A percentile compares a stretch with the other conserved stretches of the same genome.
phyloP scores from a whole-genome alignment of 192 early-diverging fungal species.

The Endogone sp. region DNA sequence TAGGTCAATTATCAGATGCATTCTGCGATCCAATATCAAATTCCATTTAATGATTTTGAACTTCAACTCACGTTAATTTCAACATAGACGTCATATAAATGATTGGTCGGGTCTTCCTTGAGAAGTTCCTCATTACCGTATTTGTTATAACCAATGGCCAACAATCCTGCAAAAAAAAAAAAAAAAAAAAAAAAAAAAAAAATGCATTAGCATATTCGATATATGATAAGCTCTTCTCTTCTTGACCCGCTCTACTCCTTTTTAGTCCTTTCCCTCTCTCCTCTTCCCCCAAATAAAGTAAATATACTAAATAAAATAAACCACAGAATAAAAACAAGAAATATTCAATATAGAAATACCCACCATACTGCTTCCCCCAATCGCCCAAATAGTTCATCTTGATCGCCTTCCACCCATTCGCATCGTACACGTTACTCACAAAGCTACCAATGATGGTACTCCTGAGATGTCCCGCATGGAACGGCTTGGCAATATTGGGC shows the following conservation, averaged over 20 bases:
- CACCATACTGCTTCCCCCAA: constrained; percentile 99
- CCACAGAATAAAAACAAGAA: constrained; percentile 8
- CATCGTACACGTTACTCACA: constrained; percentile 75
- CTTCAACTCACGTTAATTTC: constrained; percentile 68
- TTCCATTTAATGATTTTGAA: too few species aligned
- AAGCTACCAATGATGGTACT: constrained; percentile 97
- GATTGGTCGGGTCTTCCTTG: constrained; percentile 77
- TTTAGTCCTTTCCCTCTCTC: background rate
- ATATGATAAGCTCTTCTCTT: too few species aligned
- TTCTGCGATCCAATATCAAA: too few species aligned
- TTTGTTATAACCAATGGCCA: constrained; percentile 85
- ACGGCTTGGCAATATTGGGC: constrained; percentile 98
- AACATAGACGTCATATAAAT: constrained; percentile 93
- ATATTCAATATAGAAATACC: constrained; percentile 18
- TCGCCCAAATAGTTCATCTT: constrained; percentile 98
- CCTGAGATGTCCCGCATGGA: constrained; percentile 97
- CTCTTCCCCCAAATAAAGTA: background rate
- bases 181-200: too few species aligned
- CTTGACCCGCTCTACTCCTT: too few species aligned
- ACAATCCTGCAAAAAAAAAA: constrained; percentile 53
- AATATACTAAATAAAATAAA: constrained; percentile 5
- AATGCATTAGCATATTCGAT: too few species aligned
- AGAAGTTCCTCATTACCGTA: constrained; percentile 81
- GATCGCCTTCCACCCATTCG: constrained; percentile 87
- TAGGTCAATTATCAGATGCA: too few species aligned